Evolutionary conservation across 2,329 filamentous ascomycete genomes (phyloP).

Genomic region (Trichophyton benhamiae): DNA sequence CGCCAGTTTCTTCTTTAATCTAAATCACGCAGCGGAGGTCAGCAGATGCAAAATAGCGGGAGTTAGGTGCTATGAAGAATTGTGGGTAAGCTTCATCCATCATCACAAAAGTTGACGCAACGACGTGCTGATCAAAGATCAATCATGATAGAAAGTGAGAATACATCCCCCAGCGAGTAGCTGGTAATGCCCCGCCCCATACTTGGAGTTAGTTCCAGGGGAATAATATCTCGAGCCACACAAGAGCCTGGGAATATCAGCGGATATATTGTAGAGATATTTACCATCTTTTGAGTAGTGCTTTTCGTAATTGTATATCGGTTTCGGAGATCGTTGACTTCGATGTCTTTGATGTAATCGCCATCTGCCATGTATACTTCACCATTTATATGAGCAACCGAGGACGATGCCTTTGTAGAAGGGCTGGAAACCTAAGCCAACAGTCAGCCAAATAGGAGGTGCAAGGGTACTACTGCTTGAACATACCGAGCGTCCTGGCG

Average conservation of each 20-base stretch:
- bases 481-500: slow-evolving; percentile 56
- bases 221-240: not conserved
- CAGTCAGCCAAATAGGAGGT: slow-evolving; percentile 9
- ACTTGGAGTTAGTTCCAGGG: not conserved
- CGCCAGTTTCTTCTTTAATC: slow-evolving; percentile 99
- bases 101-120: slow-evolving; percentile 30
- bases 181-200: slow-evolving; percentile 12
- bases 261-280: slow-evolving; percentile 55
- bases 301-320: slow-evolving; percentile 95
- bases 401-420: slow-evolving; percentile 43
- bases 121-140: slow-evolving; percentile 16
- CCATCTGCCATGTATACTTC: slow-evolving; percentile 93
- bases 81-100: slow-evolving; percentile 54
- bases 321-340: slow-evolving; percentile 95
- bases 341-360: slow-evolving; percentile 97
- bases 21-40: slow-evolving; percentile 80
- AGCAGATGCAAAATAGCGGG: slow-evolving; percentile 80
- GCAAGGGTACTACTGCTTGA: not conserved
- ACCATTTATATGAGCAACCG: slow-evolving; percentile 55
- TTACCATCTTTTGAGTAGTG: slow-evolving; percentile 99
- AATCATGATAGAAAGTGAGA: not conserved
- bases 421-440: slow-evolving; percentile 35
- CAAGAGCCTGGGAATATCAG: slow-evolving; percentile 48
- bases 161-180: not conserved
- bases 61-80: slow-evolving; percentile 47